Evolutionary conservation across 2,329 filamentous ascomycete genomes (phyloP), one percentile per base, ranked within the genome.

Genomic region (Alternaria burnsii): DNA sequence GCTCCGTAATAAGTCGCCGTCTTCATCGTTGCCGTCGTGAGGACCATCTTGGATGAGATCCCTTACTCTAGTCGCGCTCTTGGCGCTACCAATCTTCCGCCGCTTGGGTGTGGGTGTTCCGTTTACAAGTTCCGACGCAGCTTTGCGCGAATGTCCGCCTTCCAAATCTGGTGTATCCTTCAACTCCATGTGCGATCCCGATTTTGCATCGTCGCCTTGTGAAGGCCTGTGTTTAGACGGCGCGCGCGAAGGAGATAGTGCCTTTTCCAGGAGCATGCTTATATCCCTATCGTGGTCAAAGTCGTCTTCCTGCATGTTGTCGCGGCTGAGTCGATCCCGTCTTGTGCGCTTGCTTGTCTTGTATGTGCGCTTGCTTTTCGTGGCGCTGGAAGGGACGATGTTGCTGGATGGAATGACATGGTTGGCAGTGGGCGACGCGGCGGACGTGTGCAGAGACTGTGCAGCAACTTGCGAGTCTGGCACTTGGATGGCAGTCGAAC

Each of bases 391-490:
- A 2, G 62, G 59, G 16, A 65, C 46, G 11, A 57, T 26, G 8
- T 55, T 14, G n/a, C 55, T 55, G n/a, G 63, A 58, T 8, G 28
- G 28, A 30, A 30, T 5, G 28, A 11, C 28, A 30, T 5, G 28
- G 9, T 30, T 30, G 28, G 11, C 28, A 30, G 34, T 55, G 2
- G 57, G 63, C 6, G 63, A 56, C 2, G 61, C 52, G 30, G 56
- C 36, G 16, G 53, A 47, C 24, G 41, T 10, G 9, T 38, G 16
- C 32, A 28, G 24, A 40, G 41, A 12, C n/a, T 51, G 28, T 10
- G 41, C 42, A 6, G 18, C 26, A 14, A 38, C 18, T 20, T 70
- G 68, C 1, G 63, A 63, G 50, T 68, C 59, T 5, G 65, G 67
- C 2, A 68, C 63, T 20, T 65, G 56, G 18, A 69, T 47, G 14